phyloP scores from a whole-genome alignment of 1,284 basidiomycete species.

The Naganishia sp. region DNA sequence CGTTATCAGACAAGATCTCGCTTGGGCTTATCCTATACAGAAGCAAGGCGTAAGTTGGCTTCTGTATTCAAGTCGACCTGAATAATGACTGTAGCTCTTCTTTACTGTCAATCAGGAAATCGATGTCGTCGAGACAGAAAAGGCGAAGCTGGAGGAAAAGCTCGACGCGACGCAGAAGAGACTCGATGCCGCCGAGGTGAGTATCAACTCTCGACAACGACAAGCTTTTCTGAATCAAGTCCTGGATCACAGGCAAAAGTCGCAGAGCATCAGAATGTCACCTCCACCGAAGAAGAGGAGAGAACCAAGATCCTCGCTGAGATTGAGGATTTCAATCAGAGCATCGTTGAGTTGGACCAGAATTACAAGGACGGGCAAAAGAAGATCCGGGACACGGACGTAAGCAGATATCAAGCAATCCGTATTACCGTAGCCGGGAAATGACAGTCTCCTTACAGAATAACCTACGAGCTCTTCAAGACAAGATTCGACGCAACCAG shows the following conservation, averaged over 20 bases:
- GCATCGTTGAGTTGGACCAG: conserved; percentile 19
- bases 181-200: conserved; percentile 21
- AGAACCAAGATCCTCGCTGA: conserved; percentile 12
- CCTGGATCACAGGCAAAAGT: not conserved
- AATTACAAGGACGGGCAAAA: conserved; percentile 13
- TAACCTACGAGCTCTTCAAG: conserved; percentile 4
- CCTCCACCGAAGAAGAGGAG: conserved; percentile 12
- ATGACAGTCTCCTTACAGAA: not conserved
- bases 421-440: not conserved
- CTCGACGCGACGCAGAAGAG: conserved; percentile 12
- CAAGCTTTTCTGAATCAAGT: not conserved
- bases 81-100: not conserved
- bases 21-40: conserved; percentile 81
- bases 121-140: conserved; percentile 22
- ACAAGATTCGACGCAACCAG: conserved; percentile 55
- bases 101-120: conserved; percentile 18
- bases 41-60: conserved; percentile 63
- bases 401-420: not conserved
- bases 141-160: conserved; percentile 12
- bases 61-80: not conserved
- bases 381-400: conserved; percentile 21
- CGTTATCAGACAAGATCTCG: conserved; percentile 65
- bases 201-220: not conserved
- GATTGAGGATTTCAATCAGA: conserved; percentile 22
- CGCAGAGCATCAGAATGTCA: not conserved